Conservation (phyloP, 208 protist genomes). For the Acanthamoeba sp. region DNA sequence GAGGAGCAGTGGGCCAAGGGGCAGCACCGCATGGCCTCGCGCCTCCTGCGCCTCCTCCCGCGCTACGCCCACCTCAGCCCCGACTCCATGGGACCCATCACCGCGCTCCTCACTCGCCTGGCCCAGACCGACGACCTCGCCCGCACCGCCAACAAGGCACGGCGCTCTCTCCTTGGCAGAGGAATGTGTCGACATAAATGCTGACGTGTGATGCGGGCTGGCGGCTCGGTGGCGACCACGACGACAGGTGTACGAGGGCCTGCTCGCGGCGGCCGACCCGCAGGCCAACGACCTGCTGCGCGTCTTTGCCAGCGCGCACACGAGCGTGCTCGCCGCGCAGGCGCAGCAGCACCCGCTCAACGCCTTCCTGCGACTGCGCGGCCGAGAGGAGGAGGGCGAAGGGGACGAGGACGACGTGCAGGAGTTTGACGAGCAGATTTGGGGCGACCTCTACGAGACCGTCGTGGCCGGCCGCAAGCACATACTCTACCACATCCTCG, state of each 20-base stretch:
- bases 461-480: slow-evolving; percentile 11
- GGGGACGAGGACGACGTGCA: neutral
- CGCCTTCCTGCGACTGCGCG: neutral
- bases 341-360: slow-evolving; percentile 23
- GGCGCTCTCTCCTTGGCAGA: neutral
- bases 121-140: slow-evolving; percentile 10
- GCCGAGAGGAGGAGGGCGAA: neutral
- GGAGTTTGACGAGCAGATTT: slow-evolving; percentile 1
- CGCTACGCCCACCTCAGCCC: neutral
- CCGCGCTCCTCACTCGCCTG: neutral
- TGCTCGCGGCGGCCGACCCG: neutral
- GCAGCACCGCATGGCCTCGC: neutral
- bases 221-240: too few species aligned
- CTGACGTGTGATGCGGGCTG: neutral
- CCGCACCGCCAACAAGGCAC: slow-evolving; percentile 12
- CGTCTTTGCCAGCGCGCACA: slow-evolving; percentile 16
- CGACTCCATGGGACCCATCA: slow-evolving; percentile 7
- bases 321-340: neutral
- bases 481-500: neutral
- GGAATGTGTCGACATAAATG: neutral
- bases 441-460: slow-evolving; percentile 13
- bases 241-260: neutral
- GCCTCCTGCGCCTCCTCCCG: neutral
- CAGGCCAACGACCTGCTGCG: neutral
- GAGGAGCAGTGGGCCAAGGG: slow-evolving; percentile 24